Conservation (phyloP, 345 rosid species). For the Trapa incisa region DNA sequence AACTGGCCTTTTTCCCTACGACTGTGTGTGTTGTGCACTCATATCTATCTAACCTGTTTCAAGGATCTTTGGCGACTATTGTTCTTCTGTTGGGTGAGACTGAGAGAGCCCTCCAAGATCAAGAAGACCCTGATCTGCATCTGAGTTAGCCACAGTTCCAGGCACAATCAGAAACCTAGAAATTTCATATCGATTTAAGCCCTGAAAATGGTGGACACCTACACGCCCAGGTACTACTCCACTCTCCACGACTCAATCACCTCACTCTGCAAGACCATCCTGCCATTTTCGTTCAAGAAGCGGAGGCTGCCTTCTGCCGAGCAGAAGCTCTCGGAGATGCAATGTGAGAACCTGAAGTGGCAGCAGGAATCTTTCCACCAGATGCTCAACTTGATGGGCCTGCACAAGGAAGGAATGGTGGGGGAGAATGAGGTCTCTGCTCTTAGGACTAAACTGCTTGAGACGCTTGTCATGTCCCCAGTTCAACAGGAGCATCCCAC, state of each 20-base stretch:
- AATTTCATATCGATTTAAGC: slow-evolving; percentile 1
- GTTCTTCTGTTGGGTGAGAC: too few relatives aligned
- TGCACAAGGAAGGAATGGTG: slow-evolving; percentile 55
- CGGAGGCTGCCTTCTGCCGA: slow-evolving; percentile 33
- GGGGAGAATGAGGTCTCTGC: slow-evolving; percentile 40
- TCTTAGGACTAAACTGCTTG: slow-evolving; percentile 46
- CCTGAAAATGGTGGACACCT: too few relatives aligned
- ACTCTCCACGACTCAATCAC: too few relatives aligned
- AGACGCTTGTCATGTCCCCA: slow-evolving; percentile 24
- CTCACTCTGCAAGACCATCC: too few relatives aligned
- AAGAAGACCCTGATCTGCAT: too few relatives aligned
- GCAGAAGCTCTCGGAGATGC: slow-evolving; percentile 41
- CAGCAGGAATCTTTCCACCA: slow-evolving; percentile 71
- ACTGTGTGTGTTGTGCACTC: not conserved
- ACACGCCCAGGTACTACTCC: too few relatives aligned
- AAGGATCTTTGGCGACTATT: too few relatives aligned
- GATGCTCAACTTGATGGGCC: slow-evolving; percentile 57
- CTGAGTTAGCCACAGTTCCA: too few relatives aligned
- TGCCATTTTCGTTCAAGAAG: slow-evolving; percentile 55
- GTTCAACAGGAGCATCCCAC: slow-evolving; percentile 35
- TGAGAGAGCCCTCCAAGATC: too few relatives aligned
- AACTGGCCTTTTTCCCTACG: not conserved
- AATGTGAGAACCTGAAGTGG: slow-evolving; percentile 67
- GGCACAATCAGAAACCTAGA: not conserved
- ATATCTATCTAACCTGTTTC: not conserved